A percentile compares a stretch with the other conserved stretches of the same genome.
Conservation (phyloP, 805 yeast genomes). For the Candida anglica region DNA sequence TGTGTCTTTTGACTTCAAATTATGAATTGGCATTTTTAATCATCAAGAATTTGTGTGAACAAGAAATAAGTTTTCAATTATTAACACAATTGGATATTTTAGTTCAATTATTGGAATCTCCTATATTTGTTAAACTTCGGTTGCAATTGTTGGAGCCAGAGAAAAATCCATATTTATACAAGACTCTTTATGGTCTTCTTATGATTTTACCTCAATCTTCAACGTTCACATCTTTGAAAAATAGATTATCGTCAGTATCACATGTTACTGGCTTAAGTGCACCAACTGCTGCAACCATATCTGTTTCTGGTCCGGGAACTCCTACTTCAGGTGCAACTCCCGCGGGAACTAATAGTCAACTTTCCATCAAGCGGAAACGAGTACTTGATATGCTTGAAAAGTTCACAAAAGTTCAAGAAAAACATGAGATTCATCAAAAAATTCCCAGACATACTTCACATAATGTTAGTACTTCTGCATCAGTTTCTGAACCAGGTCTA, state of each 20-base stretch:
- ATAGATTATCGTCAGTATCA: slow-evolving; percentile 62
- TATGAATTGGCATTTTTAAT: slow-evolving; percentile 86
- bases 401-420: slow-evolving; percentile 32
- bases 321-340: slow-evolving; percentile 12
- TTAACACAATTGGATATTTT: slow-evolving; percentile 84
- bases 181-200: slow-evolving; percentile 84
- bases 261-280: slow-evolving; percentile 24
- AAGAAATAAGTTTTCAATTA: slow-evolving; percentile 74
- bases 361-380: slow-evolving; percentile 35
- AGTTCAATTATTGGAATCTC: slow-evolving; percentile 88
- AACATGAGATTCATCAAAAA: slow-evolving; percentile 16
- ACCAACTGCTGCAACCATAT: slow-evolving; percentile 3
- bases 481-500: too few species aligned
- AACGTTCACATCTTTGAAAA: slow-evolving; percentile 79
- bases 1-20: slow-evolving; percentile 82
- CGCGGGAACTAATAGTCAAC: slow-evolving; percentile 18
- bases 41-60: slow-evolving; percentile 73
- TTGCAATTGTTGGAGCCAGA: slow-evolving; percentile 88
- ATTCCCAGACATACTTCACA: too few species aligned
- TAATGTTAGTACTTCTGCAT: too few species aligned
- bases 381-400: slow-evolving; percentile 39
- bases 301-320: slow-evolving; percentile 8
- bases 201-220: slow-evolving; percentile 94
- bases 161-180: slow-evolving; percentile 72
- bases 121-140: slow-evolving; percentile 83